Conservation (phyloP, 768 basidiomycete genomes). For the Naganishia vishniacii region DNA sequence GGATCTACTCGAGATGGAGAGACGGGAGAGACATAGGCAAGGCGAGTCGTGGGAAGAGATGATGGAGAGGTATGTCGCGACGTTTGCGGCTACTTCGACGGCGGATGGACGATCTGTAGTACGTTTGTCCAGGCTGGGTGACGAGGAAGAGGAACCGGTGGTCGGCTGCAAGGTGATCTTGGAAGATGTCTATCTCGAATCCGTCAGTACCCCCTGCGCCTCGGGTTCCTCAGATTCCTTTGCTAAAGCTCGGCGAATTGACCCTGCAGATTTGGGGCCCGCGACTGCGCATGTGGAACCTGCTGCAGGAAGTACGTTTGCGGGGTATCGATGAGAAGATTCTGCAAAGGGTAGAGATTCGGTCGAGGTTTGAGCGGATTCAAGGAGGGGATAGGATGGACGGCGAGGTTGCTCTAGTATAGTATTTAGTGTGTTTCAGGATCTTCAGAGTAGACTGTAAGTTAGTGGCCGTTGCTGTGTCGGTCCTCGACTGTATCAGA, state of each 20-base stretch:
- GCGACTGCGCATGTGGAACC: constrained; percentile 10
- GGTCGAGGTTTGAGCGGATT: constrained; percentile 16
- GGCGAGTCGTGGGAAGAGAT: background rate
- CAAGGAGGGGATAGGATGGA: constrained; percentile 23
- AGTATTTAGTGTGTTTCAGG: too few species aligned
- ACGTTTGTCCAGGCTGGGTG: too few species aligned
- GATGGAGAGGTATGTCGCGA: constrained; percentile 3
- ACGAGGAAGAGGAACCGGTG: background rate
- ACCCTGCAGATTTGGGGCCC: constrained; percentile 21
- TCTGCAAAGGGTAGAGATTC: background rate
- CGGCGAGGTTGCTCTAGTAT: too few species aligned
- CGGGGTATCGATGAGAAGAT: background rate
- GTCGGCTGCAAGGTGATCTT: constrained; percentile 10
- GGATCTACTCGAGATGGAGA: constrained; percentile 9
- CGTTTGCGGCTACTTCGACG: background rate
- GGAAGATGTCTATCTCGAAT: constrained; percentile 24
- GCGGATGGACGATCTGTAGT: too few species aligned
- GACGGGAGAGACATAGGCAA: background rate
- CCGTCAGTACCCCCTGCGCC: constrained; percentile 1
- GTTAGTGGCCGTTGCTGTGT: too few species aligned
- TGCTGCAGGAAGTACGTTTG: background rate
- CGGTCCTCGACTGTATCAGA: too few species aligned
- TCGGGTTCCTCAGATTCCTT: background rate
- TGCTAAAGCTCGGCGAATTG: background rate
- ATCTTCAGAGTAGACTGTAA: too few species aligned